Evolutionary conservation across 441 rosid species (phyloP).

Genomic region (Gossypium schwendimanii): DNA sequence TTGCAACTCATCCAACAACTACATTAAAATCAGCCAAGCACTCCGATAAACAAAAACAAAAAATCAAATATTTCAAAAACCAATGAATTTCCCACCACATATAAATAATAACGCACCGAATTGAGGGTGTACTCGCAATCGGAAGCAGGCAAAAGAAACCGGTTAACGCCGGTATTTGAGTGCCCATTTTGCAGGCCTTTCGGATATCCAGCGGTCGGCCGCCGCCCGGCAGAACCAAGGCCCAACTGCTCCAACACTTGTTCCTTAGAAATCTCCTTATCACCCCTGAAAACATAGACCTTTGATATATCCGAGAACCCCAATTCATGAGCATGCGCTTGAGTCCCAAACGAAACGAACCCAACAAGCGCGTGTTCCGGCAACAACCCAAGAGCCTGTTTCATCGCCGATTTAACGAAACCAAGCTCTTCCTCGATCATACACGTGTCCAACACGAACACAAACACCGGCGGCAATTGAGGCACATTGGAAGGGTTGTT

Average conservation of each 20-base stretch:
- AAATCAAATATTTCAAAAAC: not conserved
- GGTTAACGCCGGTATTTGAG: constrained; percentile 43
- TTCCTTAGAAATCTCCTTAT: constrained; percentile 71
- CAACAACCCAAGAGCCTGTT: constrained; percentile 82
- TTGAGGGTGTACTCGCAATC: constrained; percentile 78
- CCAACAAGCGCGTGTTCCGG: constrained; percentile 96
- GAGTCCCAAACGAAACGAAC: constrained; percentile 85
- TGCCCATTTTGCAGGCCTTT: constrained; percentile 57
- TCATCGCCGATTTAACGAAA: constrained; percentile 64
- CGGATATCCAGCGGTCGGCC: constrained; percentile 45
- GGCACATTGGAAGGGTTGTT: constrained; percentile 21
- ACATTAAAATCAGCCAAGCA: constrained; percentile 10
- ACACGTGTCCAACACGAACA: constrained; percentile 83
- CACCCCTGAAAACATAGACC: constrained; percentile 86
- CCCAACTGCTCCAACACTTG: constrained; percentile 93
- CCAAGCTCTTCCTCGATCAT: constrained; percentile 93
- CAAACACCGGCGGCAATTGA: constrained; percentile 51
- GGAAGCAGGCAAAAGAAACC: constrained; percentile 82
- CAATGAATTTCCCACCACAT: not conserved
- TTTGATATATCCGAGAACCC: constrained; percentile 90
- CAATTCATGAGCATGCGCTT: constrained; percentile 89
- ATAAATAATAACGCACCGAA: constrained; percentile 41
- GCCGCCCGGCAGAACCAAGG: constrained; percentile 50
- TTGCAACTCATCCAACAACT: constrained; percentile 95
- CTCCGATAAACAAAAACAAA: not conserved